Evolutionary conservation across 192 early-diverging fungal species (phyloP).

Genomic region (Gonapodya prolifera): DNA sequence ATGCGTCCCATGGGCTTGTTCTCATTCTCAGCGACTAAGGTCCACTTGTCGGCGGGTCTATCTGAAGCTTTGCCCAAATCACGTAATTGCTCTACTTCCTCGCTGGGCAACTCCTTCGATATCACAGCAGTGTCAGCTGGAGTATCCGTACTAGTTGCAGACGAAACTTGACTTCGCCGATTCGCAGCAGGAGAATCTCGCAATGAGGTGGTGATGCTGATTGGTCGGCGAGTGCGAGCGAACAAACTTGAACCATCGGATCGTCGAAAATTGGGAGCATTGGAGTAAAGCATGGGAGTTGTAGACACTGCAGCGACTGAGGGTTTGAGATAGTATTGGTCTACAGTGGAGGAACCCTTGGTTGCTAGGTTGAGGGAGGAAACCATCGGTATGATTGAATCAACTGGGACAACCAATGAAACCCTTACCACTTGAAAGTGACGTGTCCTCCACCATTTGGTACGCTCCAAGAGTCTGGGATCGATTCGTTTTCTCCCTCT

Average conservation of each 20-base stretch:
- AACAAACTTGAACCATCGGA: background rate
- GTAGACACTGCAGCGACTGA: background rate
- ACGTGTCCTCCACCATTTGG: background rate
- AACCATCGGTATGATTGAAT: too few species aligned
- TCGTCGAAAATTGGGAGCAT: background rate
- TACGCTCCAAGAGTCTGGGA: background rate
- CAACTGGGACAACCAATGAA: too few species aligned
- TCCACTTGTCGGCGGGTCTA: background rate
- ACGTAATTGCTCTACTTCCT: background rate
- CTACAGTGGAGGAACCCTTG: too few species aligned
- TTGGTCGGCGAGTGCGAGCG: background rate
- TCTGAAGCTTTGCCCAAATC: background rate
- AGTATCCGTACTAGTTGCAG: background rate
- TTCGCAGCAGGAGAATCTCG: background rate
- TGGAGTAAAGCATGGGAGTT: background rate
- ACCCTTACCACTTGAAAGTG: too few species aligned
- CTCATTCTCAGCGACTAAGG: background rate
- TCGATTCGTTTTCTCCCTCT: background rate
- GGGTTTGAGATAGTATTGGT: background rate
- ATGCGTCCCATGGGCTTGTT: too few species aligned
- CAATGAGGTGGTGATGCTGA: background rate
- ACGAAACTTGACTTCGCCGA: background rate
- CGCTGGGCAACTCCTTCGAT: background rate
- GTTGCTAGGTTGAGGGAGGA: too few species aligned
- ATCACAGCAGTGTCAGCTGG: background rate